These are phyloP conservation scores for Xerocomus cyaneibrunnescens DNA, from an alignment of 1,284 basidiomycete species.

Conservation along the genomic window DNA sequence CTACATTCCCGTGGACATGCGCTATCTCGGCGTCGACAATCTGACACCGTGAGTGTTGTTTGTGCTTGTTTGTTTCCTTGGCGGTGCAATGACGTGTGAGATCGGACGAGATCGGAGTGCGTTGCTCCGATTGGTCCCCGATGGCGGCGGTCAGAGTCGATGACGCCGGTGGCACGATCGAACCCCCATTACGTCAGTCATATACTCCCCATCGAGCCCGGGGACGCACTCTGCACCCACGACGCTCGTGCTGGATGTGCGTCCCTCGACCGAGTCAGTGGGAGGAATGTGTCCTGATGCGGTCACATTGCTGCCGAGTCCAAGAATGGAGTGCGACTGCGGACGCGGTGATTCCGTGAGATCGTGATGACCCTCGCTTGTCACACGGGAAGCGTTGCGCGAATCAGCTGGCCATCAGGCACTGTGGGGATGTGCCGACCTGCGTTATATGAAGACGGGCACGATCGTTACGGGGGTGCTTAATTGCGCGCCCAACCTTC, in stretches of 20 bases:
- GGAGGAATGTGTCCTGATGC: constrained; percentile 3
- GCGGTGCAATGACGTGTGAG: constrained; percentile 23
- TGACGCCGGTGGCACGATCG: constrained; percentile 30
- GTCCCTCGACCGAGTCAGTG: neutral
- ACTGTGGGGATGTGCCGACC: constrained; percentile 4
- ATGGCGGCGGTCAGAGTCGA: constrained; percentile 26
- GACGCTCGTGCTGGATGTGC: constrained; percentile 3
- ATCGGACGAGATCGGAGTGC: constrained; percentile 16
- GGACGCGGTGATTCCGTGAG: constrained; percentile 9
- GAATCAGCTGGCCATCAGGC: constrained; percentile 3
- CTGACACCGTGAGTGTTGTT: constrained; percentile 44
- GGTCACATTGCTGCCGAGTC: constrained; percentile 14
- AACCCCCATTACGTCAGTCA: constrained; percentile 24
- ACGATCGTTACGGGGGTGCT: constrained; percentile 9
- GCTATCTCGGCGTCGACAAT: constrained; percentile 57
- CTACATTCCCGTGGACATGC: constrained; percentile 83
- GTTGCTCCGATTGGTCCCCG: neutral
- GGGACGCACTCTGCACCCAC: neutral
- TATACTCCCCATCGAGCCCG: neutral
- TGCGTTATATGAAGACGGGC: constrained; percentile 5
- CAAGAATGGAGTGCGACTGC: constrained; percentile 10
- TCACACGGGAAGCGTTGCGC: constrained; percentile 8
- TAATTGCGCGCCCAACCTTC: neutral
- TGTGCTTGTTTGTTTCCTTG: constrained; percentile 1
- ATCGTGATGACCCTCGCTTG: constrained; percentile 1